These are phyloP conservation scores for Ganoderma leucocontextum DNA, from an alignment of 1,284 basidiomycete genomes.

Conservation along the genomic window DNA sequence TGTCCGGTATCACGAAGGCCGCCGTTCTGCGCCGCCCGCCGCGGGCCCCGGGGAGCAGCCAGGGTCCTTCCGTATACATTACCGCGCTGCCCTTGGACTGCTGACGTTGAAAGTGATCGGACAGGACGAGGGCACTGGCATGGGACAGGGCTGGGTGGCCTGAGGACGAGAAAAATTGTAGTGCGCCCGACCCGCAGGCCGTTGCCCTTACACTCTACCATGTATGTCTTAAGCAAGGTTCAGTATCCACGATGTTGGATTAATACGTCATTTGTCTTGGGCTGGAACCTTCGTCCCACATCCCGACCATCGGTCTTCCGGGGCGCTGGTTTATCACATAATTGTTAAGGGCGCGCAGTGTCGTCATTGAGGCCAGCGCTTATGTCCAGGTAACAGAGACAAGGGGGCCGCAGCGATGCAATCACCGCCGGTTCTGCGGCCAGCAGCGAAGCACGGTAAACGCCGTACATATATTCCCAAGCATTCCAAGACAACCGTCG, in stretches of 20 bases:
- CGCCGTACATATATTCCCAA: neutral
- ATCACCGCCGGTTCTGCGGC: conserved; percentile 13
- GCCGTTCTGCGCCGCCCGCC: conserved; percentile 34
- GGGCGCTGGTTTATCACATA: neutral
- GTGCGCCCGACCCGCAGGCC: neutral
- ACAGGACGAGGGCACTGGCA: too few species aligned
- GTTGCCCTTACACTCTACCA: conserved; percentile 4
- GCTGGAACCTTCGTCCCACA: neutral
- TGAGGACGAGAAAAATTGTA: neutral
- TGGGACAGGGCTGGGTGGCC: neutral
- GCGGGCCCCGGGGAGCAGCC: conserved; percentile 13
- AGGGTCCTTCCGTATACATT: conserved; percentile 30
- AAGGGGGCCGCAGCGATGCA: conserved; percentile 5
- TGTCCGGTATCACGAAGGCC: conserved; percentile 21
- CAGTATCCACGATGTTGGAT: neutral
- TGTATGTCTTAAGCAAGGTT: neutral
- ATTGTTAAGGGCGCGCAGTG: neutral
- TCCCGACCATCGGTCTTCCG: neutral
- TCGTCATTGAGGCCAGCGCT: neutral
- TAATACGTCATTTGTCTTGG: conserved; percentile 6
- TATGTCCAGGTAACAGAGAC: neutral
- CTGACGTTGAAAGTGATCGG: neutral
- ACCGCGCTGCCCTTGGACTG: conserved; percentile 31
- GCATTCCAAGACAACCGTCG: conserved; percentile 8
- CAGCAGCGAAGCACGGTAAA: neutral